These are phyloP conservation scores for Picea sitchensis DNA, from an alignment of 75 land plant genomes.

Conservation along the genomic window DNA sequence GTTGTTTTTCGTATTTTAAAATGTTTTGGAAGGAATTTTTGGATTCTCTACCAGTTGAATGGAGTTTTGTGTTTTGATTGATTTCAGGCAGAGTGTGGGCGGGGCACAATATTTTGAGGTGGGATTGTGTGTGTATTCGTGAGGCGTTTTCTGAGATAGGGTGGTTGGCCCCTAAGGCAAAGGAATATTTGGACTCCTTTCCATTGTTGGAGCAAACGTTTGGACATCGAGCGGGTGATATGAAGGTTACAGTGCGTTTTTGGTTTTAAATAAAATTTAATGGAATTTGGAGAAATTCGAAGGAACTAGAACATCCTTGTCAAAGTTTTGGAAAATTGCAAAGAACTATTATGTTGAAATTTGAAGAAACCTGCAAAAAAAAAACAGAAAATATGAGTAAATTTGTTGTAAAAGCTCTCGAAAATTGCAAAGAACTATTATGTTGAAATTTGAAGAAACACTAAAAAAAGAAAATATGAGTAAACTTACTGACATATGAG, in stretches of 20 bases:
- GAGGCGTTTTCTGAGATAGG: conserved; percentile 76
- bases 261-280: background rate
- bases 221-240: conserved; percentile 81
- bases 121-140: conserved; percentile 64
- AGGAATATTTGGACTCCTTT: conserved; percentile 69
- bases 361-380: too few relatives aligned
- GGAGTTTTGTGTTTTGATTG: background rate
- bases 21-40: too few relatives aligned
- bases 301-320: background rate
- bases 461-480: too few relatives aligned
- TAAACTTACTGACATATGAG: too few relatives aligned
- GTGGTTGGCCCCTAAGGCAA: conserved; percentile 52
- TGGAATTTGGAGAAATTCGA: background rate
- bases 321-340: background rate
- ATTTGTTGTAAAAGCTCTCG: background rate
- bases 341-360: too few relatives aligned
- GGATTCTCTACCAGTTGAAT: background rate
- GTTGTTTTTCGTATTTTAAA: background rate
- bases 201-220: conserved; percentile 61
- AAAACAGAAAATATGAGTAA: too few relatives aligned
- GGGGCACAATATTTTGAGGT: conserved; percentile 76
- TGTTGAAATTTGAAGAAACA: too few relatives aligned
- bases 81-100: conserved; percentile 77
- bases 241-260: conserved; percentile 50
- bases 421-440: too few relatives aligned